Evolutionary conservation across 371 early-diverging fungal species (phyloP).

Genomic region (Actinomortierella ambigua): DNA sequence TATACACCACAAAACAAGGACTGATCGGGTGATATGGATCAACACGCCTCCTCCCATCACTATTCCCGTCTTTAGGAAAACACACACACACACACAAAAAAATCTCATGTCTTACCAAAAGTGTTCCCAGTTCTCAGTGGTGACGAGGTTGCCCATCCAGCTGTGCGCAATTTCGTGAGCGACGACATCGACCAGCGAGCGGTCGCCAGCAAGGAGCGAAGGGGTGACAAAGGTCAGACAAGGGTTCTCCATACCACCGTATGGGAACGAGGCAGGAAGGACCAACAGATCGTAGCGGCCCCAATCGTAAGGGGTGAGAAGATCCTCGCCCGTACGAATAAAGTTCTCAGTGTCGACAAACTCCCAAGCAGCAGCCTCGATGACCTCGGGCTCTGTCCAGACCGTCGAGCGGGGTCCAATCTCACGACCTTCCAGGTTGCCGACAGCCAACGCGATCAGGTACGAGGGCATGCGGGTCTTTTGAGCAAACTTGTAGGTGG

Average conservation of each 20-base stretch:
- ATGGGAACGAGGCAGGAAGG: slow-evolving; percentile 79
- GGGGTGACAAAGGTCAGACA: slow-evolving; percentile 91
- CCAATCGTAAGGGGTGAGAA: slow-evolving; percentile 95
- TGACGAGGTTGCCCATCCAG: slow-evolving; percentile 98
- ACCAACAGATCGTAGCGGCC: slow-evolving; percentile 95
- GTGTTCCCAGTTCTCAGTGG: slow-evolving; percentile 85
- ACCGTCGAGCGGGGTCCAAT: slow-evolving; percentile 94
- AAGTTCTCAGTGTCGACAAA: slow-evolving; percentile 92
- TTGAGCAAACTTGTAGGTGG: slow-evolving; percentile 73
- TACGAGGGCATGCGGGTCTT: slow-evolving; percentile 85
- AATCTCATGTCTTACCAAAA: slow-evolving; percentile 37
- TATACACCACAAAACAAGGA: slow-evolving; percentile 11
- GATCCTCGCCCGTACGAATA: slow-evolving; percentile 81
- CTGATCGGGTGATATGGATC: too few species aligned
- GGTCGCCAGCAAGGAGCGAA: slow-evolving; percentile 92
- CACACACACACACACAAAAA: slow-evolving; percentile 1
- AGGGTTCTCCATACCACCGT: slow-evolving; percentile 99
- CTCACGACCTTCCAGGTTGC: slow-evolving; percentile 77
- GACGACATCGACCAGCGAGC: slow-evolving; percentile 94
- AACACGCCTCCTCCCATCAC: too few species aligned
- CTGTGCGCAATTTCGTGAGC: slow-evolving; percentile 98
- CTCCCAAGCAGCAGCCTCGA: slow-evolving; percentile 93
- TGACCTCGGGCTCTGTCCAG: slow-evolving; percentile 94
- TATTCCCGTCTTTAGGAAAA: background rate
- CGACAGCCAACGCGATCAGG: slow-evolving; percentile 93